Percentiles rank a stretch among this genome's conserved stretches.
Conservation (phyloP, 352 stramenopile species). For the Proteromonas lacertae region DNA sequence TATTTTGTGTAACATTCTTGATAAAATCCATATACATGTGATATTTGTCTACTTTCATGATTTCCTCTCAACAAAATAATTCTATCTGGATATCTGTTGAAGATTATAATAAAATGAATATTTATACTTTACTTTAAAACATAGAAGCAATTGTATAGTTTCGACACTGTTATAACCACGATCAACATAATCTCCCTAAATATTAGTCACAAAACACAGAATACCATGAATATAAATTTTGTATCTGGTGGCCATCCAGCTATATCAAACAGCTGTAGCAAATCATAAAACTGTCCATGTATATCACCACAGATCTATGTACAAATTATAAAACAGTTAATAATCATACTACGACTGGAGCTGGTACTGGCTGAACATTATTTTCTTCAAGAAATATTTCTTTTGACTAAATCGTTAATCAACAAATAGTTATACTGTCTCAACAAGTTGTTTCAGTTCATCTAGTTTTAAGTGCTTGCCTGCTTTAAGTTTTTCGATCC, state of each 20-base stretch:
- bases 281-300: constrained; percentile 24
- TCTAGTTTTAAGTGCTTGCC: constrained; percentile 69
- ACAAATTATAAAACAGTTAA: background rate
- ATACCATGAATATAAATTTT: constrained; percentile 23
- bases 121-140: constrained; percentile 52
- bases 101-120: too few species aligned
- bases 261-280: constrained; percentile 19
- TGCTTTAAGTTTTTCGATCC: constrained; percentile 57
- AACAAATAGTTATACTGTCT: constrained; percentile 17
- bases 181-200: constrained; percentile 20
- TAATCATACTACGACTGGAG: constrained; percentile 64
- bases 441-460: constrained; percentile 68
- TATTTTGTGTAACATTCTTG: constrained; percentile 95
- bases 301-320: constrained; percentile 16
- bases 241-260: constrained; percentile 17
- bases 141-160: constrained; percentile 50
- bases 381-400: constrained; percentile 81
- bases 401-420: constrained; percentile 53
- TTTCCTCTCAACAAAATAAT: constrained; percentile 54
- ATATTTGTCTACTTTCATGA: constrained; percentile 82
- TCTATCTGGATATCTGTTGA: constrained; percentile 46
- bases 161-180: constrained; percentile 27
- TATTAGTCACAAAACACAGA: background rate
- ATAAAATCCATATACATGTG: constrained; percentile 73
- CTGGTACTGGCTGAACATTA: constrained; percentile 75